Evolutionary conservation across 2,329 filamentous ascomycete species (phyloP).

Genomic region (Penicillium sp.): DNA sequence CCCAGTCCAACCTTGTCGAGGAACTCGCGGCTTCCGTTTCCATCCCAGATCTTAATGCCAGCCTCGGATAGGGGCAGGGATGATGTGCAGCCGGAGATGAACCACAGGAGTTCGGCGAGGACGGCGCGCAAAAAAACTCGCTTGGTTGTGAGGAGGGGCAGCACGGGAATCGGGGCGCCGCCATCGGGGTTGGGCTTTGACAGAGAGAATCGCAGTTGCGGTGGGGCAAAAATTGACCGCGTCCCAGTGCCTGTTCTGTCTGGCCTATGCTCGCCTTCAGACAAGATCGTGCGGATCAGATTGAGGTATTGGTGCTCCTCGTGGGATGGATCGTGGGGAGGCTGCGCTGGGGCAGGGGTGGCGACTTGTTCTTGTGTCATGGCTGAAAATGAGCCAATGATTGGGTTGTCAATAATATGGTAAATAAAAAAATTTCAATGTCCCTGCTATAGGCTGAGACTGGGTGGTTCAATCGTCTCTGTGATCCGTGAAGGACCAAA

Average conservation of each 20-base stretch:
- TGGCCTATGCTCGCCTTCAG: conserved; percentile 77
- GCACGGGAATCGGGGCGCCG: conserved; percentile 53
- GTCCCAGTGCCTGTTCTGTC: conserved; percentile 95
- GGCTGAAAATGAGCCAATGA: not conserved
- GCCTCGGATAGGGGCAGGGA: conserved; percentile 68
- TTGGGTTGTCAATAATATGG: no score
- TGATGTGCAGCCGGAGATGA: conserved; percentile 78
- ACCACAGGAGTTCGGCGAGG: conserved; percentile 92
- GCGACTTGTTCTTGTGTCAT: conserved; percentile 23
- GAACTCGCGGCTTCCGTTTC: conserved; percentile 85
- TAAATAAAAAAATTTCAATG: no score
- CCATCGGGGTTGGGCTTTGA: conserved; percentile 50
- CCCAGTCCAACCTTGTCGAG: conserved; percentile 78
- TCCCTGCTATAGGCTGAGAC: no score
- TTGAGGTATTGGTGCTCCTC: conserved; percentile 94
- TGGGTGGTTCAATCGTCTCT: not conserved
- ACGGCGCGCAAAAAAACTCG: conserved; percentile 90
- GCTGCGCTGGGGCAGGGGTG: conserved; percentile 8
- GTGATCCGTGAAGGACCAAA: not conserved
- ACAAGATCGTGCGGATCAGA: conserved; percentile 77
- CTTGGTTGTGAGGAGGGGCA: conserved; percentile 95
- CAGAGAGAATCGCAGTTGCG: conserved; percentile 79
- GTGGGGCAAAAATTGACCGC: conserved; percentile 78
- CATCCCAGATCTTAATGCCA: conserved; percentile 97
- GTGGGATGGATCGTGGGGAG: conserved; percentile 46